Evolutionary conservation across 2,329 filamentous ascomycete species (phyloP), one percentile per base, ranked within the genome.

Genomic region (Camillea tinctor): DNA sequence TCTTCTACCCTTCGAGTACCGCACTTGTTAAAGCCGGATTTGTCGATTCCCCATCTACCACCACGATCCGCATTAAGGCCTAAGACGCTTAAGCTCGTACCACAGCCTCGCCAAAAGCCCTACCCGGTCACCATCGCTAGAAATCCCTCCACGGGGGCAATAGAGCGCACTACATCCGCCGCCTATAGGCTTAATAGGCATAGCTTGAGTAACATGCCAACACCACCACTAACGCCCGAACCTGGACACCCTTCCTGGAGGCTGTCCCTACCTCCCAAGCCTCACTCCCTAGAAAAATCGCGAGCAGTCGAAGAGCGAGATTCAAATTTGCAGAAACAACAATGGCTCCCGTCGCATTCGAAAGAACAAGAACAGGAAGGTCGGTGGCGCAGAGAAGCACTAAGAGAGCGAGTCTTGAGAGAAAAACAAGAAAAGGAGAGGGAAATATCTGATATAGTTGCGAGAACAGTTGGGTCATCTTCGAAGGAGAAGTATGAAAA

Each of bases 101-200:
- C 60, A 1, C 63, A 67, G 21, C 50, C 60, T 13, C 68, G 67
- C 11, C 66, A 65, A 19, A 67, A 64, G 51, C 57, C 66, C 8
- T 50, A 60, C 48, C 61, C 67, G 20, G 60, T 70, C 15, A 68
- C 66, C 22, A 68, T 71, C 1, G 61, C 66, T 21, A 64, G 66
- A 26, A 71, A 68, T 36, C 64, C 67, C 8, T 54, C 57, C 1
- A 69, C 68, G 1, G 66, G 68, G 2, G 63, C 58, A 22, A 64
- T 67, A 51, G 65, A 67, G 49, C 65, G 65, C 48, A 63, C 54
- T 17, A 40, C 61, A 19, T 58, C 65, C 1, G 36, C 57, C 2
- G 60, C 65, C 55, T 13, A 21, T 2, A 62, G 60, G 53, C 44
- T 60, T 8, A 61, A 66, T 13, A 60, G 65, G n/a, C 64, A 60